A percentile compares a stretch with the other conserved stretches of the same genome.
These are phyloP conservation scores for Apiospora saccharicola DNA, from an alignment of 2,329 filamentous ascomycete species.

Conservation along the genomic window DNA sequence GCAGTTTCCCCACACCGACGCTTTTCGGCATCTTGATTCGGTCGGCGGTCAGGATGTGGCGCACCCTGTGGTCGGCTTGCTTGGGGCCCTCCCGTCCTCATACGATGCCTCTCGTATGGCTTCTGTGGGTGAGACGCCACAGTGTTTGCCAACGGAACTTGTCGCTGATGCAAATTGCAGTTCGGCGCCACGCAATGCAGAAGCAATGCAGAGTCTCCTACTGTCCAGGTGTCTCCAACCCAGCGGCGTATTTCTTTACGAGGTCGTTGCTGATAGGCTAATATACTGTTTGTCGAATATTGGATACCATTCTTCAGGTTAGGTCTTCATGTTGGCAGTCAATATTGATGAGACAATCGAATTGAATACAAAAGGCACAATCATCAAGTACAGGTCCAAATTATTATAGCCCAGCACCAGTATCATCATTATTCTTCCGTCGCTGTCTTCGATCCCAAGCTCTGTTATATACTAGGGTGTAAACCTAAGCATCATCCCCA, in stretches of 20 bases:
- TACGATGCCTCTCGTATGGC: background rate
- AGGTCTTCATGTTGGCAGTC: too few relatives aligned
- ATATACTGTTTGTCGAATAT: background rate
- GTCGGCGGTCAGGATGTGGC: background rate
- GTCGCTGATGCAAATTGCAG: background rate
- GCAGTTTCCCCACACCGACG: background rate
- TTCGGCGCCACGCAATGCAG: background rate
- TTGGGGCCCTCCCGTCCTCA: background rate
- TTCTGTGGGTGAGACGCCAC: background rate
- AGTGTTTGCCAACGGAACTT: too few relatives aligned
- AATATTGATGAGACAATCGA: too few relatives aligned
- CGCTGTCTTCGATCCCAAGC: background rate
- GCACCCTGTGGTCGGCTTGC: background rate
- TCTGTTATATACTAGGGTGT: too few relatives aligned
- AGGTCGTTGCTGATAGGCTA: background rate
- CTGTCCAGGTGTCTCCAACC: background rate
- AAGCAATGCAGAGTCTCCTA: background rate
- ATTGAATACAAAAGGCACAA: background rate
- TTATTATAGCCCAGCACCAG: too few relatives aligned
- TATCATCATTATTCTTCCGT: background rate
- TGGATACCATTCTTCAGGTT: background rate
- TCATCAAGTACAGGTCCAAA: background rate
- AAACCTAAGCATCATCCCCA: background rate
- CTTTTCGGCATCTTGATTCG: background rate
- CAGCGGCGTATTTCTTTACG: background rate